Evolutionary conservation across 805 yeast species (phyloP), one percentile per base, ranked within the genome.

Genomic region (Candida adriatica): DNA sequence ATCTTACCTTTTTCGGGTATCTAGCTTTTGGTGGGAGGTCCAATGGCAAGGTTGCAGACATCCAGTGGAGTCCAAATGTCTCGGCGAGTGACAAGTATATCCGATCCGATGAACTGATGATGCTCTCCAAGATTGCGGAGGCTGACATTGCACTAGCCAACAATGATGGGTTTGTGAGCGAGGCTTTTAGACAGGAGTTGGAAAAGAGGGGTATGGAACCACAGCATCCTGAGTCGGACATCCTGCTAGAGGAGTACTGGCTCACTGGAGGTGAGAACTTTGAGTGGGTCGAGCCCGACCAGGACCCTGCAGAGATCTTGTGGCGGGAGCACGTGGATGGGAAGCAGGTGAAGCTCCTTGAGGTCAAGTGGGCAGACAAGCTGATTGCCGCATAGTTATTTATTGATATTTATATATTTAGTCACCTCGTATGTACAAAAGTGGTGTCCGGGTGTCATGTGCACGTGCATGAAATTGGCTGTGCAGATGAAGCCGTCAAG

Each of bases 241-340:
- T 72, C 28, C 65, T 75, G 61, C 46, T 84, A 43, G 81, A 83
- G 49, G 94, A 86, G 45, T 84, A 83, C 58, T 84, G 95, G 95
- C 74, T 83, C 50, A 68, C 80, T 25, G 83, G 85, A 6, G 95
- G 95, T 18, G 88, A 79, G 33, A 87, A 86, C 10, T 84, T 82
- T 49, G 83, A 79, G 38, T 84, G 95, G 95, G 79, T 73, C 9
- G 95, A 84, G 49, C 94, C 94, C 1, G 95, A 84, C 51, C 81
- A 80, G 49, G 95, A 85, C 49, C 95, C 95, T 0, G 94, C 92
- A 0, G 86, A 78, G 14, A 40, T 75, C 3, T 23, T 38, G 6
- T 48, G 51, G 51, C 37, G 20, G 13, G 11, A 33, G 13, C 27
- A 37, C 13, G 14, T 43, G 6, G 35, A 34, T n/a, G 27, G 32